Evolutionary conservation across 495 filamentous ascomycete genomes (phyloP), one percentile per base, ranked within the genome.

Genomic region (Penicillium fimorum): DNA sequence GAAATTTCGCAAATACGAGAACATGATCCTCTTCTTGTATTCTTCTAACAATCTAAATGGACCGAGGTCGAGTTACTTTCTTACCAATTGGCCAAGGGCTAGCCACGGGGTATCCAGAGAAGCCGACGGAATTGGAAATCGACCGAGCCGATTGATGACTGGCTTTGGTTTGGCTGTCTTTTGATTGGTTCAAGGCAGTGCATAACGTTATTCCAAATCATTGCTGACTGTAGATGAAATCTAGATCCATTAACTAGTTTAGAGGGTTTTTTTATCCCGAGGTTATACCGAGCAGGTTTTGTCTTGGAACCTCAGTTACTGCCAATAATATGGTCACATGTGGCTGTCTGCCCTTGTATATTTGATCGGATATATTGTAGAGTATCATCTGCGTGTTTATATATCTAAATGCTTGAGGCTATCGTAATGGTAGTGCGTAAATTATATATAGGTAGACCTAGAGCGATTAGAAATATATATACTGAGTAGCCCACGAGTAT

Each of bases 31-130:
- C 18, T 45, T 35, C 41, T 54, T 54, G 51, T 54, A 54, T 35
- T 50, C 42, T 46, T 11, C 13, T 40, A n/a, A 18, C 17, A 4
- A 0, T 40, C n/a, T 12, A 7, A 1, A 15, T 38, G 18, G 24
- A 46, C 51, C 56, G 49, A 53, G 49, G 53, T 50, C 35, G 13
- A 24, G 4, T 15, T 6, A 15, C 17, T 7, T 35, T 56, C 54
- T 56, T 48, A 56, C 54, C 45, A 56, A 56, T 56, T 50, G 27
- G 33, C 25, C 54, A 8, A 1, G 44, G 53, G 53, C 46, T 56
- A 24, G 44, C 17, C 53, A 48, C 46, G 37, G 41, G 41, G 11
- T 24, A 18, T 37, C 22, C 35, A 37, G 27, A 35, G 15, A 13
- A 18, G 27, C 48, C 40, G 55, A 43, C 55, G 33, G 48, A 52